Conservation (phyloP, 805 yeast species). For the Limtongia smithiae region DNA sequence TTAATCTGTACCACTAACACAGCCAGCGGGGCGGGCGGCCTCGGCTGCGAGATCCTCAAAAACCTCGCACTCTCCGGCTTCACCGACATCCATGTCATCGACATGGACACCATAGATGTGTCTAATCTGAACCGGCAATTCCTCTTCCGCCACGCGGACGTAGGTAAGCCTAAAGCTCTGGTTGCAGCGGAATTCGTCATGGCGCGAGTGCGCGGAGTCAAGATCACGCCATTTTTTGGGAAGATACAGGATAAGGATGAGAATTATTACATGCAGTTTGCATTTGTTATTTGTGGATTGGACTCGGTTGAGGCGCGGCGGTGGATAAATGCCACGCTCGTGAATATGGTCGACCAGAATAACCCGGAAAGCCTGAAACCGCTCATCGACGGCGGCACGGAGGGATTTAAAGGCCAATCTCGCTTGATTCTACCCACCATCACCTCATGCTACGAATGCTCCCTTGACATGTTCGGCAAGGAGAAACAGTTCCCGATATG, state of each 20-base stretch:
- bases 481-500: slow-evolving; percentile 79
- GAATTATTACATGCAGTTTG: slow-evolving; percentile 64
- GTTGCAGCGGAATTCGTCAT: slow-evolving; percentile 60
- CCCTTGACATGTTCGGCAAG: slow-evolving; percentile 61
- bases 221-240: slow-evolving; percentile 44
- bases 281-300: slow-evolving; percentile 76
- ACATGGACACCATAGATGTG: slow-evolving; percentile 80
- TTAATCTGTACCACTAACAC: not conserved
- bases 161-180: slow-evolving; percentile 63
- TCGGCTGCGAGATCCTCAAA: slow-evolving; percentile 78
- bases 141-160: slow-evolving; percentile 55
- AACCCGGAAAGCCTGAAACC: slow-evolving; percentile 53
- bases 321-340: slow-evolving; percentile 74
- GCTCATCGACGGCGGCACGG: slow-evolving; percentile 91
- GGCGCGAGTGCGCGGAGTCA: slow-evolving; percentile 42
- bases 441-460: slow-evolving; percentile 91
- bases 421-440: slow-evolving; percentile 81
- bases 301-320: slow-evolving; percentile 88
- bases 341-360: slow-evolving; percentile 55
- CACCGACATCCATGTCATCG: slow-evolving; percentile 60
- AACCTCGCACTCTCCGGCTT: slow-evolving; percentile 70
- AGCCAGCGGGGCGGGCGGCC: slow-evolving; percentile 72
- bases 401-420: slow-evolving; percentile 88
- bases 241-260: slow-evolving; percentile 61
- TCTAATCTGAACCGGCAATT: slow-evolving; percentile 75